A percentile compares a stretch with the other conserved stretches of the same genome.
Conservation (phyloP, 2,329 filamentous ascomycete species). For the Rhinocladiella similis region DNA sequence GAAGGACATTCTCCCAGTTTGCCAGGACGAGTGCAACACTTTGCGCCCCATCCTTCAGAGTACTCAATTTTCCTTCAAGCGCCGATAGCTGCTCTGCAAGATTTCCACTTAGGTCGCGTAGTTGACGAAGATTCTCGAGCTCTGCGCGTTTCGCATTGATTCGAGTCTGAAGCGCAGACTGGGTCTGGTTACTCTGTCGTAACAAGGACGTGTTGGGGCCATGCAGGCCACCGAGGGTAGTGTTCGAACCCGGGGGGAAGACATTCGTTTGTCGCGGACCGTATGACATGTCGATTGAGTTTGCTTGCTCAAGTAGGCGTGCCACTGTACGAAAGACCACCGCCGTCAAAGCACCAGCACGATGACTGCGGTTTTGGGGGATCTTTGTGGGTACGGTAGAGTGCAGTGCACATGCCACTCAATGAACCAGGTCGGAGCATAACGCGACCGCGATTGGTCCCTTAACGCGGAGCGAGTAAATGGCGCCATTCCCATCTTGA, state of each 20-base stretch:
- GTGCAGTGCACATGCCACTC: too few species aligned
- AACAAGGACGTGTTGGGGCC: neutral
- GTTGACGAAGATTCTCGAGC: conserved; percentile 61
- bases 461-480: too few species aligned
- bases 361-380: too few species aligned
- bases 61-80: conserved; percentile 61
- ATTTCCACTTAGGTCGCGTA: conserved; percentile 62
- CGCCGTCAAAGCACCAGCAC: too few species aligned
- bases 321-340: too few species aligned
- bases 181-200: conserved; percentile 34
- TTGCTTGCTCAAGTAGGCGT: neutral
- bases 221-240: conserved; percentile 22
- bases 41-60: conserved; percentile 63
- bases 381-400: too few species aligned
- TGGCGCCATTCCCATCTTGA: too few species aligned
- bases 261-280: conserved; percentile 37
- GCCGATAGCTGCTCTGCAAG: conserved; percentile 64
- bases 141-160: conserved; percentile 65
- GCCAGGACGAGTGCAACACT: conserved; percentile 66
- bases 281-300: conserved; percentile 36
- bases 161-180: conserved; percentile 59
- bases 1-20: conserved; percentile 66
- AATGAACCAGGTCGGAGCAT: too few species aligned
- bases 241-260: conserved; percentile 25
- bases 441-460: too few species aligned